phyloP scores from a whole-genome alignment of 139 green algal species.

The Coelastrella sp. region DNA sequence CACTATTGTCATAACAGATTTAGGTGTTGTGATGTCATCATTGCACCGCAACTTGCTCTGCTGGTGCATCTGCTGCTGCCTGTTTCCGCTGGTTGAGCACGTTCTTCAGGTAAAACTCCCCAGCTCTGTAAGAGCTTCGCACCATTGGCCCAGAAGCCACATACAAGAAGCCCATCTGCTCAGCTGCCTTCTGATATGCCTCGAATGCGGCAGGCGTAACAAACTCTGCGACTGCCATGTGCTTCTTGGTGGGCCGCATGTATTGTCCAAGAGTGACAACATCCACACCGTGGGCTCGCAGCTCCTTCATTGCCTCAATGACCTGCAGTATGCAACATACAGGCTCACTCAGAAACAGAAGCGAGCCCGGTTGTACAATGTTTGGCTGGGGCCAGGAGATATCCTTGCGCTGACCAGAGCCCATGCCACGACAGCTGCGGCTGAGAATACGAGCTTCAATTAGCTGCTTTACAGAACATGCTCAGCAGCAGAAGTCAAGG shows the following conservation, averaged over 20 bases:
- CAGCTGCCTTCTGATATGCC: conserved; percentile 82
- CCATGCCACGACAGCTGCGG: too few species aligned
- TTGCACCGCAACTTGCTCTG: background rate
- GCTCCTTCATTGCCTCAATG: conserved; percentile 67
- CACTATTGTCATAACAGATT: too few species aligned
- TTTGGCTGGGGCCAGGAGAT: too few species aligned
- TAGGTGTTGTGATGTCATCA: too few species aligned
- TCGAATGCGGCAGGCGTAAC: conserved; percentile 97
- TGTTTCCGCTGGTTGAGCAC: conserved; percentile 56
- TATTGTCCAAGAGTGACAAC: conserved; percentile 99
- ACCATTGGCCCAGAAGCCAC: conserved; percentile 96
- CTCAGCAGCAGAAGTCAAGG: too few species aligned
- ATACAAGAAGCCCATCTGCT: conserved; percentile 95
- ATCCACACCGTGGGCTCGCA: conserved; percentile 86
- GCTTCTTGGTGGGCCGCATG: conserved; percentile 97
- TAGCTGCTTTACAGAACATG: too few species aligned
- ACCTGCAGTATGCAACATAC: conserved; percentile 36
- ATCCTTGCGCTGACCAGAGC: too few species aligned
- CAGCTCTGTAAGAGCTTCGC: conserved; percentile 94
- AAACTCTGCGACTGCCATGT: conserved; percentile 98
- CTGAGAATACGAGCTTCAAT: too few species aligned
- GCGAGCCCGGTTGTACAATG: background rate
- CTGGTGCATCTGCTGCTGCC: conserved; percentile 28
- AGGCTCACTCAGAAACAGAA: background rate
- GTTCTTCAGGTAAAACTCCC: conserved; percentile 90